These are phyloP conservation scores for Talaromyces sp. DNA, from an alignment of 2,329 filamentous ascomycete genomes.

Conservation along the genomic window DNA sequence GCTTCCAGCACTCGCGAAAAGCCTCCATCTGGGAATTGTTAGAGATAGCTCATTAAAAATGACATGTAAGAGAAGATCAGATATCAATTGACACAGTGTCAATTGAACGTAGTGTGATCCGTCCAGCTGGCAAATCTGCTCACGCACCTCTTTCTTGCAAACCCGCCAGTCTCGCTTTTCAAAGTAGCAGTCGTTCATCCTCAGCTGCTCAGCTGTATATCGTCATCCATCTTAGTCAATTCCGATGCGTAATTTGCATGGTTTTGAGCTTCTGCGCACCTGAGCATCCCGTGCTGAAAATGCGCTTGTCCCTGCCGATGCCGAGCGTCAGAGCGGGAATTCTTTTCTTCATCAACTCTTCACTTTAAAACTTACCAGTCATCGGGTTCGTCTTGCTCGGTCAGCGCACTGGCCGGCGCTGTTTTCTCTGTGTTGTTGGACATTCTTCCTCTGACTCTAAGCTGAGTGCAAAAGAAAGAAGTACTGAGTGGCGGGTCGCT, in stretches of 20 bases:
- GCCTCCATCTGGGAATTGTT: constrained; percentile 66
- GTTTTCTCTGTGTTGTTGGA: constrained; percentile 49
- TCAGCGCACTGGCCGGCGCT: constrained; percentile 27
- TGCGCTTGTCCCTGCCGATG: constrained; percentile 79
- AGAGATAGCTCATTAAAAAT: background rate
- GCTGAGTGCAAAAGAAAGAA: background rate
- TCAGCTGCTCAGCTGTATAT: constrained; percentile 70
- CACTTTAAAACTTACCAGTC: constrained; percentile 65
- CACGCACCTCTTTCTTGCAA: constrained; percentile 77
- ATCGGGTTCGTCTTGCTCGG: constrained; percentile 68
- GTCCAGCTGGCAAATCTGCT: background rate
- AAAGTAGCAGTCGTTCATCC: constrained; percentile 91
- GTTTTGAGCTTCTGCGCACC: constrained; percentile 47
- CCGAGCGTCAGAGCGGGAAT: constrained; percentile 15
- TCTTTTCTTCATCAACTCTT: constrained; percentile 4
- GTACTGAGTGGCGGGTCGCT: background rate
- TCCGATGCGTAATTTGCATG: background rate
- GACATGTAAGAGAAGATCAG: background rate
- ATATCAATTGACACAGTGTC: background rate
- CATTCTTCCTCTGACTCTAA: constrained; percentile 36
- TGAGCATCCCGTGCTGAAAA: constrained; percentile 92
- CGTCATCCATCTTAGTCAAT: constrained; percentile 1
- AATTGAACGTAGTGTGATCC: background rate
- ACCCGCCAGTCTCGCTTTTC: constrained; percentile 93
- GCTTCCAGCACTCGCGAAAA: constrained; percentile 89